Evolutionary conservation across 345 rosid species (phyloP).

Genomic region (Lepidium aucheri): DNA sequence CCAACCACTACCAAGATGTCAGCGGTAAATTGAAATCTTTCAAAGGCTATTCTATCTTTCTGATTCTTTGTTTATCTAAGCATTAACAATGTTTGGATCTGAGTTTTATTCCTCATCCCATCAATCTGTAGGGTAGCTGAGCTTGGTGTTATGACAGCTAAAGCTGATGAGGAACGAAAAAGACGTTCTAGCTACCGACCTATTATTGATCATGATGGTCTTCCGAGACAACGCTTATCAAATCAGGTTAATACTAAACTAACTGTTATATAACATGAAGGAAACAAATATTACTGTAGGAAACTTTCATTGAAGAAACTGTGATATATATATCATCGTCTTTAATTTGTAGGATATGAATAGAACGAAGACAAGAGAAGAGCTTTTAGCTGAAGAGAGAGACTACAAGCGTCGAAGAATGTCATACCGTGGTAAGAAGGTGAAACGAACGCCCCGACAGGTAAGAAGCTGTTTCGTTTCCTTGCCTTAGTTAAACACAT

Average conservation of each 20-base stretch:
- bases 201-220: slow-evolving; percentile 91
- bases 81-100: background rate
- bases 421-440: slow-evolving; percentile 96
- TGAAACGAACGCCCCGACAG: slow-evolving; percentile 64
- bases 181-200: slow-evolving; percentile 51
- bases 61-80: slow-evolving; percentile 1
- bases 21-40: slow-evolving; percentile 40
- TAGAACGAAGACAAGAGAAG: slow-evolving; percentile 70
- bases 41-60: background rate
- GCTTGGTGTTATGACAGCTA: slow-evolving; percentile 47
- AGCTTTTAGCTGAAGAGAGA: slow-evolving; percentile 92
- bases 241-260: slow-evolving; percentile 39
- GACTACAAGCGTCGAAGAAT: slow-evolving; percentile 93
- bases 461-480: slow-evolving; percentile 28
- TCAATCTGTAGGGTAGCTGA: slow-evolving; percentile 45
- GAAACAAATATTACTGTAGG: background rate
- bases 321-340: background rate
- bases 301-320: background rate
- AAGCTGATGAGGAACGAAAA: slow-evolving; percentile 68
- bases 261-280: slow-evolving; percentile 1
- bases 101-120: slow-evolving; percentile 8
- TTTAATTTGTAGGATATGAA: slow-evolving; percentile 40
- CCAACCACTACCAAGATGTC: slow-evolving; percentile 47
- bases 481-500: background rate
- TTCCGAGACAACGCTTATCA: slow-evolving; percentile 48